These are phyloP conservation scores for Serpula lacrymans DNA, from an alignment of 768 basidiomycete species.

Conservation along the genomic window DNA sequence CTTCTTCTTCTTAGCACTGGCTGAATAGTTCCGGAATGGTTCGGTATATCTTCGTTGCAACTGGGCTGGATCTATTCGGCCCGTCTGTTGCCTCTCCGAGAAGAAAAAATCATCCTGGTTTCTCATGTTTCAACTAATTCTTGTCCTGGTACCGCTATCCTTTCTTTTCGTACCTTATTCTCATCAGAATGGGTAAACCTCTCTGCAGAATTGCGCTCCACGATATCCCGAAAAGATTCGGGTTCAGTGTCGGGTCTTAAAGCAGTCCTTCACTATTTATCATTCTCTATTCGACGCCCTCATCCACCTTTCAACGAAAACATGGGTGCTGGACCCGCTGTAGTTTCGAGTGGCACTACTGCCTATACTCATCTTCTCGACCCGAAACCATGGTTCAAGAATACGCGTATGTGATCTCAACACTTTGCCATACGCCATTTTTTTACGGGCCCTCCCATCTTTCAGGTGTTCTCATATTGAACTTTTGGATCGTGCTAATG, in stretches of 20 bases:
- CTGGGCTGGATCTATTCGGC: background rate
- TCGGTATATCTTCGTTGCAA: conserved; percentile 5
- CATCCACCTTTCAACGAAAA: conserved; percentile 17
- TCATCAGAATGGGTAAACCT: conserved; percentile 3
- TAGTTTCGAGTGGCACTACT: conserved; percentile 24
- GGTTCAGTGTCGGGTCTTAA: conserved; percentile 1
- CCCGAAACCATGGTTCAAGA: conserved; percentile 69
- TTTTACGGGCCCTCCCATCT: conserved; percentile 1
- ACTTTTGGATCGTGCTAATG: conserved; percentile 65
- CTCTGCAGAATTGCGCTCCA: background rate
- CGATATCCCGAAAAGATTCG: conserved; percentile 1
- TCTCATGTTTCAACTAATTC: conserved; percentile 1
- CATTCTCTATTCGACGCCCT: conserved; percentile 2
- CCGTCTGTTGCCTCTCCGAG: conserved; percentile 1
- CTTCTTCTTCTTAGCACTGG: conserved; percentile 1
- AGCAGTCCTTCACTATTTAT: conserved; percentile 1
- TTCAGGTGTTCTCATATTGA: conserved; percentile 51
- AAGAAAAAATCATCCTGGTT: background rate
- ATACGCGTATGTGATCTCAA: conserved; percentile 48
- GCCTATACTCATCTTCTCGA: conserved; percentile 54
- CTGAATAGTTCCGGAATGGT: conserved; percentile 1
- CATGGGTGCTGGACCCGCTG: conserved; percentile 57
- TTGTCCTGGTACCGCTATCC: conserved; percentile 1
- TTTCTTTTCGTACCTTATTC: background rate
- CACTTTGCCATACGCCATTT: background rate